Conservation (phyloP, 2,329 filamentous ascomycete genomes). For the Ceratocystis harringtonii region DNA sequence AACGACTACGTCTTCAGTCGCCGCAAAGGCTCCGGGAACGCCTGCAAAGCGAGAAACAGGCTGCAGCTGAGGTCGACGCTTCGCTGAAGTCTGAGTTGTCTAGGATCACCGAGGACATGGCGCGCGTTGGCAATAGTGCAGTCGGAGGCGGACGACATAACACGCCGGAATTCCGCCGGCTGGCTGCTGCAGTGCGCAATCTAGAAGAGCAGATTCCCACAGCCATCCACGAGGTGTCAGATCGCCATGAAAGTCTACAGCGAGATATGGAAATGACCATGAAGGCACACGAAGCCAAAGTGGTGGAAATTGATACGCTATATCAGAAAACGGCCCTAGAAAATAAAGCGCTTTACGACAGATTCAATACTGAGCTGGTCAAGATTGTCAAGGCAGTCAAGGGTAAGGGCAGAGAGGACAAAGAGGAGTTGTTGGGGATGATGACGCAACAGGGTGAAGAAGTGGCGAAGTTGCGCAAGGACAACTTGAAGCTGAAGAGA, state of each 20-base stretch:
- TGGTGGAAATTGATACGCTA: constrained; percentile 69
- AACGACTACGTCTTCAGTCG: constrained; percentile 52
- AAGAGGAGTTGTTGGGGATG: constrained; percentile 58
- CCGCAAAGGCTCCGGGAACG: constrained; percentile 70
- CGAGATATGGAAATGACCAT: constrained; percentile 58
- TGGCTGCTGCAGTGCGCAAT: constrained; percentile 43
- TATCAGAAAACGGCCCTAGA: constrained; percentile 79
- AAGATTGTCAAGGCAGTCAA: constrained; percentile 66
- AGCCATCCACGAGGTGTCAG: constrained; percentile 42
- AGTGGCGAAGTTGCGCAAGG: constrained; percentile 60
- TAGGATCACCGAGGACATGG: constrained; percentile 69
- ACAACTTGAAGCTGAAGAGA: constrained; percentile 68
- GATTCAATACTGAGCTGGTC: constrained; percentile 79
- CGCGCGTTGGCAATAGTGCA: constrained; percentile 25
- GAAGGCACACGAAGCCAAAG: constrained; percentile 60
- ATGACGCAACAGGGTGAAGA: constrained; percentile 66
- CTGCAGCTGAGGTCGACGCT: constrained; percentile 54
- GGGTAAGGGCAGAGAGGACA: constrained; percentile 58
- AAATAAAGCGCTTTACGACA: constrained; percentile 83
- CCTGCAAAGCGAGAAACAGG: constrained; percentile 64
- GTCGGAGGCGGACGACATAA: constrained; percentile 25
- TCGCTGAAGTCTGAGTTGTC: constrained; percentile 60
- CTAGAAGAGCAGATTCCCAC: constrained; percentile 54
- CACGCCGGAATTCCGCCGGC: constrained; percentile 32
- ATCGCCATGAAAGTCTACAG: constrained; percentile 48